Conservation (phyloP, 352 stramenopile species). For the Phytophthora chlamydospora region DNA sequence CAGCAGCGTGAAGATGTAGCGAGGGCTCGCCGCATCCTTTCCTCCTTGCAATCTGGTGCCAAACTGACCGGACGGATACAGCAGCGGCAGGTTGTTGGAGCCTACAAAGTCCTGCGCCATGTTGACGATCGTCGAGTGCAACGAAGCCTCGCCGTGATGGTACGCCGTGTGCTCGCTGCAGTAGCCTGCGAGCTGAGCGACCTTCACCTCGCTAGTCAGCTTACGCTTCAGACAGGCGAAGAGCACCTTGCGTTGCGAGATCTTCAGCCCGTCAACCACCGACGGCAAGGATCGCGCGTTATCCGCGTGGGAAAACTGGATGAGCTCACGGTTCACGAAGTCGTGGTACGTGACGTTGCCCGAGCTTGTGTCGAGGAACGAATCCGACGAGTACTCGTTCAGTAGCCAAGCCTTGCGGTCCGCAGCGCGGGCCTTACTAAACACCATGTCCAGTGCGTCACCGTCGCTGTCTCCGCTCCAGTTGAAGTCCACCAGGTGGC, state of each 20-base stretch:
- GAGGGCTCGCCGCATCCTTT: constrained; percentile 97
- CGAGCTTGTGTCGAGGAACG: constrained; percentile 94
- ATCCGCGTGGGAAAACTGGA: constrained; percentile 98
- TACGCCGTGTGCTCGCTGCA: constrained; percentile 97
- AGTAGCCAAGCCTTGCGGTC: constrained; percentile 98
- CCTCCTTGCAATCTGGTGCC: constrained; percentile 98
- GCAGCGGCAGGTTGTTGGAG: constrained; percentile 98
- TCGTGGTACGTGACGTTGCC: constrained; percentile 93
- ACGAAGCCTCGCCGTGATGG: constrained; percentile 98
- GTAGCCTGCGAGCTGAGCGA: constrained; percentile 99
- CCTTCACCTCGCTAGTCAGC: constrained; percentile 99
- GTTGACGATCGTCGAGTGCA: constrained; percentile 98
- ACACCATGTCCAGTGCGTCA: constrained; percentile 99
- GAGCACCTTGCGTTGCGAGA: constrained; percentile 97
- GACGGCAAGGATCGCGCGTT: constrained; percentile 96
- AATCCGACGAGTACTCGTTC: constrained; percentile 82
- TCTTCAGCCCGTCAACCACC: constrained; percentile 97
- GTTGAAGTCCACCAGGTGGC: constrained; percentile 94
- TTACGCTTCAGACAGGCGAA: constrained; percentile 99
- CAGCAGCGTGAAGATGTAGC: constrained; percentile 99
- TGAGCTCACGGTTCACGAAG: constrained; percentile 99
- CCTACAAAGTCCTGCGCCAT: constrained; percentile 99
- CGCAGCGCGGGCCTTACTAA: constrained; percentile 95
- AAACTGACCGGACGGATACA: constrained; percentile 98
- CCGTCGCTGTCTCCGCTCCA: constrained; percentile 75